Conservation (phyloP, 164 flowering plant genomes). For the Kalanchoe fedtschenkoi region DNA sequence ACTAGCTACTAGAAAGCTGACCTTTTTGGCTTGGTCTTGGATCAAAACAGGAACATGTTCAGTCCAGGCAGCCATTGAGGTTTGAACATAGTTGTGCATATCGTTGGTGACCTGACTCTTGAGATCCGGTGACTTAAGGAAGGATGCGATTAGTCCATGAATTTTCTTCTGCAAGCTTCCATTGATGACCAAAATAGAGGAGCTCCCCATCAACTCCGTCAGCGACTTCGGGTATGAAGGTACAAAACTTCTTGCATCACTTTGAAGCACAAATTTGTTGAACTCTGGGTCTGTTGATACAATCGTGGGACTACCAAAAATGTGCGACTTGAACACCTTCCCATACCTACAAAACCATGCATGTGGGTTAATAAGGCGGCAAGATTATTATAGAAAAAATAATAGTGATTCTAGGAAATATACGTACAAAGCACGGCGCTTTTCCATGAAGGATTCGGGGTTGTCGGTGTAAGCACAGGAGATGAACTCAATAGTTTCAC, state of each 20-base stretch:
- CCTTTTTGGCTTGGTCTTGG: constrained; percentile 77
- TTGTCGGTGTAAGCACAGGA: constrained; percentile 66
- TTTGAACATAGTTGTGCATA: constrained; percentile 49
- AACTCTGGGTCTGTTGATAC: constrained; percentile 91
- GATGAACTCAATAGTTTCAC: constrained; percentile 85
- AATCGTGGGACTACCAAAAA: constrained; percentile 73
- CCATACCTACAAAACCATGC: constrained; percentile 62
- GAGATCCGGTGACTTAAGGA: constrained; percentile 67
- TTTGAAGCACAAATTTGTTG: constrained; percentile 58
- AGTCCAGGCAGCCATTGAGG: constrained; percentile 57
- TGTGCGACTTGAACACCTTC: constrained; percentile 90
- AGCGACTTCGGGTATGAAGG: constrained; percentile 85
- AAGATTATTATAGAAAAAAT: not conserved
- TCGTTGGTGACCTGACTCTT: constrained; percentile 75
- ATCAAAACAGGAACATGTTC: constrained; percentile 51
- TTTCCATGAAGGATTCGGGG: constrained; percentile 84
- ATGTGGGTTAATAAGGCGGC: not conserved
- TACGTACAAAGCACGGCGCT: constrained; percentile 64
- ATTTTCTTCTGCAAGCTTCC: constrained; percentile 76
- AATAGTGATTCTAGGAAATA: not conserved
- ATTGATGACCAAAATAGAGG: constrained; percentile 70
- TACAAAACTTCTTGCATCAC: constrained; percentile 63
- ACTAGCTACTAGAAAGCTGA: constrained; percentile 19
- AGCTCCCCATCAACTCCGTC: constrained; percentile 81
- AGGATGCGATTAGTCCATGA: constrained; percentile 78